A percentile compares a stretch with the other conserved stretches of the same genome.
These are phyloP conservation scores for Takakia lepidozioides DNA, from an alignment of 225 moss, liverwort and hornwort genomes.

Conservation along the genomic window DNA sequence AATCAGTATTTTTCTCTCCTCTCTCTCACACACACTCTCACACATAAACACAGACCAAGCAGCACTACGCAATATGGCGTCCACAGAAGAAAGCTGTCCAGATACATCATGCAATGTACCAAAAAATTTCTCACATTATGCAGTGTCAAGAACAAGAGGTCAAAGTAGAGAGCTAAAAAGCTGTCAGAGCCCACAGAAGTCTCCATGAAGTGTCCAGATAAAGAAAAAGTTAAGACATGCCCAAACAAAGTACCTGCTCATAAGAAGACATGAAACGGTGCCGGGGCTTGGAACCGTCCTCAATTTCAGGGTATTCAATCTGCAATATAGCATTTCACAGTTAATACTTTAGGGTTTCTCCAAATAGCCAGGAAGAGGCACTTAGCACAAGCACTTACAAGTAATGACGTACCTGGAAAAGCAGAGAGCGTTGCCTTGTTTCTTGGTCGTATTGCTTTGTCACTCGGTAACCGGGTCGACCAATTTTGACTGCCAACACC, in stretches of 20 bases:
- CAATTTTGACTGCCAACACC: constrained; percentile 77
- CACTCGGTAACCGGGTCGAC: constrained; percentile 94
- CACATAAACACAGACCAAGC: no score
- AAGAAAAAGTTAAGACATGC: background rate
- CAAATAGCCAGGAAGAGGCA: no score
- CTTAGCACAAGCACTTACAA: no score
- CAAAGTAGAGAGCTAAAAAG: no score
- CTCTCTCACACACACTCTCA: background rate
- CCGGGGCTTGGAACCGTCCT: constrained; percentile 75
- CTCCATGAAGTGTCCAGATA: background rate
- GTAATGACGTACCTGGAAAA: constrained; percentile 90
- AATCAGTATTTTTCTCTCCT: background rate
- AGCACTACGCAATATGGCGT: no score
- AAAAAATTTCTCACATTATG: no score
- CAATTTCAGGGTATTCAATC: constrained; percentile 98
- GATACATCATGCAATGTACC: no score
- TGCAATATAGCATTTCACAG: no score
- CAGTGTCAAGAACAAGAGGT: no score
- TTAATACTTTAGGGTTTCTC: no score
- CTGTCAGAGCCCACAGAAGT: no score
- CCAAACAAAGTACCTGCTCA: constrained; percentile 59
- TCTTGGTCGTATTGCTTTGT: constrained; percentile 95
- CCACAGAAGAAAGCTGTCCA: no score
- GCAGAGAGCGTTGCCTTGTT: constrained; percentile 78
- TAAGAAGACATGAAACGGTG: constrained; percentile 99